A percentile compares a stretch with the other conserved stretches of the same genome.
These are phyloP conservation scores for Emmonsia crescens DNA, from an alignment of 2,329 filamentous ascomycete genomes.

Conservation along the genomic window DNA sequence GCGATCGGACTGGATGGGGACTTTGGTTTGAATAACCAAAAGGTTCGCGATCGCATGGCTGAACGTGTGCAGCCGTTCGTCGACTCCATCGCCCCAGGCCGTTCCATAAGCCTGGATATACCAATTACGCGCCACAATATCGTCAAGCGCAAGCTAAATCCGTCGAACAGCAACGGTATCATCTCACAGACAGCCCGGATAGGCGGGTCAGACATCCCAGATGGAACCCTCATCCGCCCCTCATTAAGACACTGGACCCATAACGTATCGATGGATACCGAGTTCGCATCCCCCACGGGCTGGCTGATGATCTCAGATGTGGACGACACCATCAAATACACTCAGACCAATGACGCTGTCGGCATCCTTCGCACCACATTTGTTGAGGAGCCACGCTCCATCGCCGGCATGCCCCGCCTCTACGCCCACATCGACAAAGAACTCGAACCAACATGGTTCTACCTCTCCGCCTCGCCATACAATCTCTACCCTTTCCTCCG, in stretches of 20 bases:
- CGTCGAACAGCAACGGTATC: conserved; percentile 62
- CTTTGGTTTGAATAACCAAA: conserved; percentile 34
- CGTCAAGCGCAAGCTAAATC: conserved; percentile 49
- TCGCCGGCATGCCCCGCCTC: conserved; percentile 73
- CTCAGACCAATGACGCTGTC: conserved; percentile 65
- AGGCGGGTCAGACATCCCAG: conserved; percentile 28
- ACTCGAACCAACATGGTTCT: conserved; percentile 69
- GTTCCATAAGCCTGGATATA: conserved; percentile 56
- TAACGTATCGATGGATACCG: conserved; percentile 55
- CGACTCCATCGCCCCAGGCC: conserved; percentile 61
- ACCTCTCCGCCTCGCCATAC: conserved; percentile 87
- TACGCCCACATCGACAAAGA: conserved; percentile 55
- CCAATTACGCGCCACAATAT: conserved; percentile 37
- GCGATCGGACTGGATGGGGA: conserved; percentile 56
- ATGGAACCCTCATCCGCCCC: conserved; percentile 40
- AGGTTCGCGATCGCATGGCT: conserved; percentile 54
- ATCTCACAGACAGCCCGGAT: conserved; percentile 52
- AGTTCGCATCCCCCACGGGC: conserved; percentile 63
- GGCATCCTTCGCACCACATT: conserved; percentile 81
- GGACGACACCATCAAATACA: conserved; percentile 92
- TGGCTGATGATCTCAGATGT: conserved; percentile 85
- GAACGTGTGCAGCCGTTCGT: conserved; percentile 54
- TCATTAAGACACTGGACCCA: conserved; percentile 18
- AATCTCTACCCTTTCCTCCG: conserved; percentile 84
- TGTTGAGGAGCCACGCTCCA: conserved; percentile 58